phyloP scores from a whole-genome alignment of 139 green algal species.

The Spirogloea muscicola region DNA sequence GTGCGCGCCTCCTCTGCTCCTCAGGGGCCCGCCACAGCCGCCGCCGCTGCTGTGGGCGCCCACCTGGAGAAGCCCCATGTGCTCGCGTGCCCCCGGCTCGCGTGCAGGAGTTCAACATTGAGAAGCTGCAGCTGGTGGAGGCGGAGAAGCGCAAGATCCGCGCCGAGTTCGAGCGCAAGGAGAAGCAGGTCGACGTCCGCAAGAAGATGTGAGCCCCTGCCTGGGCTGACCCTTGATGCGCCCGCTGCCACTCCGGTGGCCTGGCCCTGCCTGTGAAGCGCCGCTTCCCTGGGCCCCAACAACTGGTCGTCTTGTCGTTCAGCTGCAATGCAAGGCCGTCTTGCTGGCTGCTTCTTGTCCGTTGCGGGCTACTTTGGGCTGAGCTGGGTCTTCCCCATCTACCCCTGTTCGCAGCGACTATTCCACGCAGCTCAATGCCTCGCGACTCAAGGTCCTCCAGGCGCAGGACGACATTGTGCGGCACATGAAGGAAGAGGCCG shows the following conservation, averaged over 20 bases:
- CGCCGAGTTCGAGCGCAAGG: constrained; percentile 92
- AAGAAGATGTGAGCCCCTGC: constrained; percentile 90
- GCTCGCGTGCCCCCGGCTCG: too few relatives aligned
- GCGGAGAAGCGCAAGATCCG: constrained; percentile 90
- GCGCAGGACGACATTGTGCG: constrained; percentile 81
- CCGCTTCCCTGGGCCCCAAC: too few relatives aligned
- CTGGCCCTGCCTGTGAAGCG: not conserved
- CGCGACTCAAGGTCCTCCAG: constrained; percentile 84
- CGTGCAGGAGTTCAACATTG: constrained; percentile 96
- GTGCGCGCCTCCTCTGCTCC: too few relatives aligned
- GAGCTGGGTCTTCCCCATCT: not conserved
- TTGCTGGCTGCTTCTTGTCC: too few relatives aligned
- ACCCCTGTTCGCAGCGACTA: constrained; percentile 74
- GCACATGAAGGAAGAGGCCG: constrained; percentile 58
- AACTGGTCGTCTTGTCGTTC: too few relatives aligned
- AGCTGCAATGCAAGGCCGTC: too few relatives aligned
- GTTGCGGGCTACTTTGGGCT: too few relatives aligned
- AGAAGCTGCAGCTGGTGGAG: constrained; percentile 95
- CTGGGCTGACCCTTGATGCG: too few relatives aligned
- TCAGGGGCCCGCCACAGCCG: too few relatives aligned
- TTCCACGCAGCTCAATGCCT: constrained; percentile 94
- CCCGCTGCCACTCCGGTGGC: too few relatives aligned
- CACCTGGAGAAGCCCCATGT: too few relatives aligned
- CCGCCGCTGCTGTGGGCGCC: too few relatives aligned
- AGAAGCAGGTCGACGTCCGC: constrained; percentile 86